Conservation (phyloP, 1,284 basidiomycete genomes). For the Peniophora sp. region DNA sequence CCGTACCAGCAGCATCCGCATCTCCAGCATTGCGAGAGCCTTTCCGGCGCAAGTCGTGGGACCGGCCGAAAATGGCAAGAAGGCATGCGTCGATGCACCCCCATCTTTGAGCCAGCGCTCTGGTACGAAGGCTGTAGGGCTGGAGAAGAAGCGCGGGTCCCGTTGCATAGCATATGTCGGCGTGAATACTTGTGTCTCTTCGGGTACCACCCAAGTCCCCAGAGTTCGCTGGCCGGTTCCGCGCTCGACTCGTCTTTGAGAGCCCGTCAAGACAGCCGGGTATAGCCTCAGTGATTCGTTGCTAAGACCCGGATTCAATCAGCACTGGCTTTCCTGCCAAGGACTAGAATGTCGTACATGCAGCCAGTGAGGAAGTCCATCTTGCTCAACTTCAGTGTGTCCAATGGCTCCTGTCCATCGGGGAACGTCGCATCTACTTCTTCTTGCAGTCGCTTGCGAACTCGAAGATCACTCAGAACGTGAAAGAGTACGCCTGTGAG, state of each 20-base stretch:
- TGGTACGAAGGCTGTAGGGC: conserved; percentile 22
- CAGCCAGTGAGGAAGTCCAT: conserved; percentile 23
- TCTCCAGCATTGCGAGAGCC: conserved; percentile 22
- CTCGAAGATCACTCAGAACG: conserved; percentile 14
- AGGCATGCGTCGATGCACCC: conserved; percentile 14
- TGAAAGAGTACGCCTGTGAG: conserved; percentile 15
- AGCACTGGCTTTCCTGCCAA: not conserved
- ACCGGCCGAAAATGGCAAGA: conserved; percentile 23
- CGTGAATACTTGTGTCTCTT: conserved; percentile 19
- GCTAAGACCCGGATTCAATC: conserved; percentile 22
- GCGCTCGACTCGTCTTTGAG: conserved; percentile 33
- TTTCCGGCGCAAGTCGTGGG: conserved; percentile 24
- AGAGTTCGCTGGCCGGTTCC: conserved; percentile 12
- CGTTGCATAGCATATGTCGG: conserved; percentile 21
- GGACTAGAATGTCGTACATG: conserved; percentile 4
- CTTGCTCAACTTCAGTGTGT: conserved; percentile 12
- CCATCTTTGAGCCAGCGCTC: conserved; percentile 22
- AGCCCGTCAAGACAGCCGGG: conserved; percentile 43
- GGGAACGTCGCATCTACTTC: conserved; percentile 22
- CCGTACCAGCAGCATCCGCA: conserved; percentile 19
- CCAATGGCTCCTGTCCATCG: conserved; percentile 16
- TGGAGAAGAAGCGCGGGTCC: conserved; percentile 23
- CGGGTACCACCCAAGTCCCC: conserved; percentile 12
- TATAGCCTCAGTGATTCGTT: conserved; percentile 51
- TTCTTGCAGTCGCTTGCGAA: conserved; percentile 14